Conservation (phyloP, 2,329 filamentous ascomycete species). For the Aspergillus melleus region DNA sequence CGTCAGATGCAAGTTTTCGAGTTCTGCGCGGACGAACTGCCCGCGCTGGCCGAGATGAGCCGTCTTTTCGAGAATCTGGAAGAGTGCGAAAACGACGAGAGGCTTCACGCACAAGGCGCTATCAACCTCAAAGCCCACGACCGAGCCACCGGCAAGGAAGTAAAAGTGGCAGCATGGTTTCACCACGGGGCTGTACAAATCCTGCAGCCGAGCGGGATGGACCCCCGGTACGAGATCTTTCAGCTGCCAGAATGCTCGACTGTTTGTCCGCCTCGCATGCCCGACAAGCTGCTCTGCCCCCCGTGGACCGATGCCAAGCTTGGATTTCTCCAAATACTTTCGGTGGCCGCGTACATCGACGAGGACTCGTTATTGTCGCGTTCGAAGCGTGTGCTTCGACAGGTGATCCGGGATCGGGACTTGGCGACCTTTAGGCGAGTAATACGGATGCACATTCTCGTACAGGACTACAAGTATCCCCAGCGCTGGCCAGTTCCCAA, state of each 20-base stretch:
- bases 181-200: constrained; percentile 39
- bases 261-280: constrained; percentile 34
- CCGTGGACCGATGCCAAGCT: constrained; percentile 43
- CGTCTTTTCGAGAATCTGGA: constrained; percentile 23
- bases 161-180: constrained; percentile 40
- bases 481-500: constrained; percentile 35
- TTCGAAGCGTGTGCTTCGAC: constrained; percentile 31
- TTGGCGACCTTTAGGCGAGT: constrained; percentile 34
- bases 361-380: constrained; percentile 30
- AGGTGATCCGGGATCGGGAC: constrained; percentile 37
- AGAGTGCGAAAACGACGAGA: constrained; percentile 23
- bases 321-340: constrained; percentile 39
- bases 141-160: constrained; percentile 14
- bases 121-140: constrained; percentile 26
- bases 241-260: constrained; percentile 33
- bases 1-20: constrained; percentile 30
- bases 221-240: constrained; percentile 35
- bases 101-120: constrained; percentile 33
- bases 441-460: constrained; percentile 31
- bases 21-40: constrained; percentile 27
- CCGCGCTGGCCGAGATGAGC: constrained; percentile 25
- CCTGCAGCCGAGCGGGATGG: constrained; percentile 26
- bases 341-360: constrained; percentile 39
- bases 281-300: constrained; percentile 37
- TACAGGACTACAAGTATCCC: constrained; percentile 32